Base-by-base conservation (phyloP, 2,329 filamentous ascomycete species). In the Pseudogymnoascus sp. region DNA sequence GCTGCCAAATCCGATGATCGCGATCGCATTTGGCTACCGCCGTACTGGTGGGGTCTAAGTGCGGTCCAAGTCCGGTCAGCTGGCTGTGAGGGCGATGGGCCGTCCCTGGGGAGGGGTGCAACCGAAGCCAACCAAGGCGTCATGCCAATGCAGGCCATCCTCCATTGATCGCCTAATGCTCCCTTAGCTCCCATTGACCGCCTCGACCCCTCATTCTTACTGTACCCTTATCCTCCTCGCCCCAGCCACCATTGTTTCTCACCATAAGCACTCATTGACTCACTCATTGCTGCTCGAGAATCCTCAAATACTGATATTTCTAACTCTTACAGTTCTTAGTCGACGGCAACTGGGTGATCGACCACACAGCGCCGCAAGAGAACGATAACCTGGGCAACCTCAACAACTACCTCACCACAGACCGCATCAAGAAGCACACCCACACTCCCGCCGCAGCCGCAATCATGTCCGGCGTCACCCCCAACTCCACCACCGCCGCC, bases 321-420 rank as follows among this genome's bases (percentile, higher is more conserved):
- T 21, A 16, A 39, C 6, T 21, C 34, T 25, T 48, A 51, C 63
- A 97, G 93, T 99, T 96, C 77, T 90, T 99, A 71, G 93, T 97
- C 69, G 92, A 99, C 83, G 91, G 90, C 70, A 85, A 84, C 71
- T 99, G 95, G 95, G 87, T 86, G 61, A 90, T 87, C 75, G 93
- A 97, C 77, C 85, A 88, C 71, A 86, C 86, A 65, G 89, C 88
- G 45, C 90, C 90, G 65, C 88, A 89, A 78, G 93, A 97, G 79
- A 85, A 86, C 73, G 93, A 97, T 81, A 83, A 84, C 69, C 82
- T 87, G 72, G 89, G 90, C 72, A 96, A 93, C 83, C 81, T 92
- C 72, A 98, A 98, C 83, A 98, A 98, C 85, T 86, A 97, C 68
- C 84, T 99, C 64, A 84, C 85, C 43, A 86, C 89, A 65, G 85